These are phyloP conservation scores for Coemansia sp. DNA, from an alignment of 192 early-diverging fungal genomes.

Conservation along the genomic window DNA sequence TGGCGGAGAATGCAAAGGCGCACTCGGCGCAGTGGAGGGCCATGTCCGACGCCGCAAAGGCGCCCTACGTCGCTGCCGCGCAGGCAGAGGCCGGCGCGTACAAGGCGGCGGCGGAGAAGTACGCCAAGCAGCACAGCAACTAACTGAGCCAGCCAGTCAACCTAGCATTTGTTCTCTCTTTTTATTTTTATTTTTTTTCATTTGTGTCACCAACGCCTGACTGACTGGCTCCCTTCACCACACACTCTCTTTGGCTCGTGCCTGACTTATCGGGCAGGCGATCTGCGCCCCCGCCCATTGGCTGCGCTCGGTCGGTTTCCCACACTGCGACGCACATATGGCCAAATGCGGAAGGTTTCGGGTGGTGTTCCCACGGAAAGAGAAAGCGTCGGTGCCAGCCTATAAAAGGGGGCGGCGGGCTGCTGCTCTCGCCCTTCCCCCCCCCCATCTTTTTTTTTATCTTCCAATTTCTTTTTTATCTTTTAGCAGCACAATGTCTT, in stretches of 20 bases:
- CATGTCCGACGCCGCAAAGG: slow-evolving; percentile 33
- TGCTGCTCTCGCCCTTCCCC: not conserved
- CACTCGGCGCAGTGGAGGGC: slow-evolving; percentile 31
- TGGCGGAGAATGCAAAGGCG: not conserved
- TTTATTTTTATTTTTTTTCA: not conserved
- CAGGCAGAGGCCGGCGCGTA: slow-evolving; percentile 14
- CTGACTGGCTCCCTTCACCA: not conserved
- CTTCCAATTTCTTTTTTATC: not conserved
- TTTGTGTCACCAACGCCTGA: not conserved
- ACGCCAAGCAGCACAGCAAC: slow-evolving; percentile 14
- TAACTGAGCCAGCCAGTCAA: too few species aligned
- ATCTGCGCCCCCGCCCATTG: not conserved
- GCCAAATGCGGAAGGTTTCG: not conserved
- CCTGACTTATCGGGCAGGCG: slow-evolving; percentile 6
- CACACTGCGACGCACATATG: not conserved
- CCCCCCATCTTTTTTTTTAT: not conserved
- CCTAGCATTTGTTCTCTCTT: too few species aligned
- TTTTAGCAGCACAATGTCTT: not conserved
- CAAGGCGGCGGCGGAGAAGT: slow-evolving; percentile 23
- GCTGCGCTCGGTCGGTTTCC: slow-evolving; percentile 5
- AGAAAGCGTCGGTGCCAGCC: not conserved
- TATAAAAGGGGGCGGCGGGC: slow-evolving; percentile 31
- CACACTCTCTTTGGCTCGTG: not conserved
- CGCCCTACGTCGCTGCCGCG: slow-evolving; percentile 19
- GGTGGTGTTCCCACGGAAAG: not conserved